These are phyloP conservation scores for Fusarium siculi DNA, from an alignment of 2,329 filamentous ascomycete genomes.

Conservation along the genomic window DNA sequence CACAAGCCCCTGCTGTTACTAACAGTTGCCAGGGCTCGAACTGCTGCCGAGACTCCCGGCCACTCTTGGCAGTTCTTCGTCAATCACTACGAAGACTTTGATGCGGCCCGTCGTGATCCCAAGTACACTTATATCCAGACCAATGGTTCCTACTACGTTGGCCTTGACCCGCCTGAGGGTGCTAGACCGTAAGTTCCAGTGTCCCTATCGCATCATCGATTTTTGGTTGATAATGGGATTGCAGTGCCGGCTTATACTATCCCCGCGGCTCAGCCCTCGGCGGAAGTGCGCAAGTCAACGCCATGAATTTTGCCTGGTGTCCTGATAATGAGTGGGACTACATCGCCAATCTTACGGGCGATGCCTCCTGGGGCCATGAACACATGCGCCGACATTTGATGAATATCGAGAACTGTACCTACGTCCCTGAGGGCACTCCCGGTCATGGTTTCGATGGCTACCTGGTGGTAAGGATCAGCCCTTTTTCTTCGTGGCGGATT, in stretches of 20 bases:
- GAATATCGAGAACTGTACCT: background rate
- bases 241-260: constrained; percentile 1
- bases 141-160: constrained; percentile 8
- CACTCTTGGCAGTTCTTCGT: constrained; percentile 10
- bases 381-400: background rate
- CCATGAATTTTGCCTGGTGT: constrained; percentile 4
- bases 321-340: constrained; percentile 9
- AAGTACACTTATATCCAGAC: constrained; percentile 18
- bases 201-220: no score
- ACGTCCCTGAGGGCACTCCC: background rate
- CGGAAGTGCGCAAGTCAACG: background rate
- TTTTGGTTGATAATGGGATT: no score
- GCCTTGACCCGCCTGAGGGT: background rate
- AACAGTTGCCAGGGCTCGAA: background rate
- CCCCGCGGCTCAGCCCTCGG: constrained; percentile 6
- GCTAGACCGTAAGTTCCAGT: background rate
- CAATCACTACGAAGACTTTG: constrained; percentile 8
- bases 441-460: background rate
- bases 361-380: background rate
- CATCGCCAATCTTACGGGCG: background rate
- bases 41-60: background rate
- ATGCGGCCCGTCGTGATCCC: background rate
- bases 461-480: background rate
- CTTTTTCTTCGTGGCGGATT: fast-evolving
- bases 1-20: fast-evolving